A percentile compares a stretch with the other conserved stretches of the same genome.
phyloP scores from a whole-genome alignment of 768 basidiomycete genomes.

The Macrocybe gigantea region DNA sequence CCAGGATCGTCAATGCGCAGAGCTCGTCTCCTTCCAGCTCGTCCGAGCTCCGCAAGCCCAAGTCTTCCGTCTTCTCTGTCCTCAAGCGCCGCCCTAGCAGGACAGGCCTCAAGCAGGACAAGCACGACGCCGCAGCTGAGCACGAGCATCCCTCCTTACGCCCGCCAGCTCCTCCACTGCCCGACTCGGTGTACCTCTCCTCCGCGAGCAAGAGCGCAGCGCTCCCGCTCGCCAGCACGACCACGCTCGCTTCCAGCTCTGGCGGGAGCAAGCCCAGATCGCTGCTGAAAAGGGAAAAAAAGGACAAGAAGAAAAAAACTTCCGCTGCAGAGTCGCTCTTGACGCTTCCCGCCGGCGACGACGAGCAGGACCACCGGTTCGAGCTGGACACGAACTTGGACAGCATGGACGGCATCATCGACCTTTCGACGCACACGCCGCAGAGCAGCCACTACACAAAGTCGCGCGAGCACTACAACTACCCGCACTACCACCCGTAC shows the following conservation, averaged over 20 bases:
- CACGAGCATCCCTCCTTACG: slow-evolving; percentile 32
- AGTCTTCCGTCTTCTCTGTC: slow-evolving; percentile 40
- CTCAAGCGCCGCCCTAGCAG: slow-evolving; percentile 16
- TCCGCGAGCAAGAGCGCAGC: slow-evolving; percentile 12
- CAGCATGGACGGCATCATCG: slow-evolving; percentile 79
- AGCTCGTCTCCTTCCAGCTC: slow-evolving; percentile 12
- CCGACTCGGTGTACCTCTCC: slow-evolving; percentile 15
- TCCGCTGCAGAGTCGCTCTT: slow-evolving; percentile 22
- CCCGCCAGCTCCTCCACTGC: slow-evolving; percentile 26
- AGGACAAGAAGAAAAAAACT: slow-evolving; percentile 27
- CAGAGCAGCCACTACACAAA: slow-evolving; percentile 17
- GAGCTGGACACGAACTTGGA: slow-evolving; percentile 64
- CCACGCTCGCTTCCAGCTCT: no score
- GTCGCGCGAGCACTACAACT: slow-evolving; percentile 37
- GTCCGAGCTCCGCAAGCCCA: slow-evolving; percentile 38
- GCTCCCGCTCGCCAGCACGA: slow-evolving; percentile 5
- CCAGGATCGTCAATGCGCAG: background rate
- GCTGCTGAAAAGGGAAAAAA: slow-evolving; percentile 23
- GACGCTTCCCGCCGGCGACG: slow-evolving; percentile 20
- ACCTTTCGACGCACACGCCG: slow-evolving; percentile 25
- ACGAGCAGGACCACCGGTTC: slow-evolving; percentile 30
- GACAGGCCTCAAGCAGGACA: slow-evolving; percentile 32
- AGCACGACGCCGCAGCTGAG: slow-evolving; percentile 28
- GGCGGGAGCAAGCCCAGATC: background rate
- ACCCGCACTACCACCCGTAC: slow-evolving; percentile 28